Evolutionary conservation across 2,329 filamentous ascomycete species (phyloP), one percentile per base, ranked within the genome.

Genomic region (Drechslera avenae): DNA sequence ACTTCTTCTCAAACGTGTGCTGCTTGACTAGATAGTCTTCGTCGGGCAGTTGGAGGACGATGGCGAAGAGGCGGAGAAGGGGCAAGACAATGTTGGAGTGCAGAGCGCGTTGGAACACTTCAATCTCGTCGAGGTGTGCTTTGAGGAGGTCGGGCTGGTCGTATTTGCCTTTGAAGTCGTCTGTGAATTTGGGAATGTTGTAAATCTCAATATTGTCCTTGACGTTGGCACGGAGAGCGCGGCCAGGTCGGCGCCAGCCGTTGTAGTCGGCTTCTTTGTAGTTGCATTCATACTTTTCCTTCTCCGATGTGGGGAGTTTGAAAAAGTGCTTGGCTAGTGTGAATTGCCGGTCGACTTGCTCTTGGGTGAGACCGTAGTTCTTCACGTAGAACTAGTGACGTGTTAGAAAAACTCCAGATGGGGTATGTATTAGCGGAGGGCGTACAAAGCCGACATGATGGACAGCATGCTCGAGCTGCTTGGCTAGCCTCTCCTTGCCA

Each of bases 301-400:
- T 87, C 62, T 87, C 83, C 8, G 83, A 79, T 0, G 77, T 73
- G 0, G 83, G 76, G 0, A 86, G 73, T 4, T 78, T 66, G 60
- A 86, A 86, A 54, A 87, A 79, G 30, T 81, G 75, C 50, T 83
- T 82, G 1, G 80, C 84, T 2, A 87, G 77, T 10, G 83, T 82
- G 54, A 86, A 87, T 56, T 87, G 84, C 5, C 76, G 74, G 56
- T 86, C 79, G 1, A 87, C 78, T 63, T 84, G 75, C 39, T 85
- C 82, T 64, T 86, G 82, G 1, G 71, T 73, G n/a, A 87, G 75
- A 26, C 83, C 83, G 54, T 83, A 86, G 69, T 71, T 85, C 51
- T 80, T 81, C 16, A 86, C 79, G 54, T 86, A 86, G 72, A 86
- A 87, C 73, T 86, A 83, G 0, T 5, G 2, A 31, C 18, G 1